Base-by-base conservation (phyloP, 495 filamentous ascomycete species). In the Chaetomium fimeti region DNA sequence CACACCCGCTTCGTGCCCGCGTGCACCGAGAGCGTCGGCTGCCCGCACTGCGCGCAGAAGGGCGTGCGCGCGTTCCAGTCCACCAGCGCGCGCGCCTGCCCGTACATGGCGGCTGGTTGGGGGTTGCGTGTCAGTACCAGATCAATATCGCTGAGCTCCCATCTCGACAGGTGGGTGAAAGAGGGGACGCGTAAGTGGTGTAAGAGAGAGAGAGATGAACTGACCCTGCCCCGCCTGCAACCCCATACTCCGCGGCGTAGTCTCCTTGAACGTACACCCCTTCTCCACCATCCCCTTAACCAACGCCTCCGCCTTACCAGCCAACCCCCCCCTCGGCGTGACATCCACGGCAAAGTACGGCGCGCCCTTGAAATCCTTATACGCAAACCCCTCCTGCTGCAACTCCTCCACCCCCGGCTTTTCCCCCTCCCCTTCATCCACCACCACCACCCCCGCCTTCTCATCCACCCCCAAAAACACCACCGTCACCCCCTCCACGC, bases 61-160 rank as follows among this genome's bases (percentile, higher is more conserved):
- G 87, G 91, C 72, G 96, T 97, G 52, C 93, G 89, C 55, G 81
- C 83, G 76, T 98, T 98, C 94, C 94, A 98, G 78, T 98, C 94
- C 32, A 93, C 73, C 43, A 96, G 77, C n/a, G 90, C 87, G 67
- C 93, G 89, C 3, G 92, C 90, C 71, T 94, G 89, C n/a, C 91
- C 95, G 71, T 91, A 92, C 49, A 95, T 91, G 61, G 92, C 93
- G 63, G 91, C 93, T 92, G 57, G 63, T 12, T 27, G 15, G 27
- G 36, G 25, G n/a, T n/a, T 15, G 5, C 7, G 32, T 36, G 32
- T 36, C 32, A 36, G 32, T 36, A 5, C 8, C 32, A n/a, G n/a
- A n/a, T n/a, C n/a, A n/a, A n/a, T n/a, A 36, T 36, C 32, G 5
- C 32, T 25, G 29, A 38, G 69, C 9, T n/a, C n/a, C n/a, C n/a